Evolutionary conservation across 2,329 filamentous ascomycete species (phyloP).

Genomic region (Dothideomycetes sp.): DNA sequence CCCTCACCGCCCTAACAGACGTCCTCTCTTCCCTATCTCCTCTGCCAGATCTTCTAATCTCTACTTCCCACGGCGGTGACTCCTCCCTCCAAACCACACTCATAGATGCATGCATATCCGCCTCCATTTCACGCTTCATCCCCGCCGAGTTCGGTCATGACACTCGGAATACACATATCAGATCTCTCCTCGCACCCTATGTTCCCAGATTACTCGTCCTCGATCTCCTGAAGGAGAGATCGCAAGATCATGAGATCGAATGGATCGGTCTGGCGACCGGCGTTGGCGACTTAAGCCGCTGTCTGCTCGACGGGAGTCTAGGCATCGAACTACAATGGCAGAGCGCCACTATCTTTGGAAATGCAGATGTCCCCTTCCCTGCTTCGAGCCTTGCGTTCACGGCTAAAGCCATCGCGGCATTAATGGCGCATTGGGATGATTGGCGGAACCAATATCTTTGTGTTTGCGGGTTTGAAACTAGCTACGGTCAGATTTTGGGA

Average conservation of each 20-base stretch:
- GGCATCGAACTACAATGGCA: slow-evolving; percentile 29
- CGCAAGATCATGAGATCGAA: slow-evolving; percentile 14
- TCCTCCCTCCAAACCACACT: slow-evolving; percentile 12
- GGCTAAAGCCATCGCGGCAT: slow-evolving; percentile 17
- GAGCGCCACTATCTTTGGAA: slow-evolving; percentile 26
- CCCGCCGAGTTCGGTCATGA: slow-evolving; percentile 18
- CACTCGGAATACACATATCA: slow-evolving; percentile 19
- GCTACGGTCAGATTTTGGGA: slow-evolving; percentile 21
- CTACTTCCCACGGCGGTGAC: not conserved
- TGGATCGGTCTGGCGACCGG: slow-evolving; percentile 26
- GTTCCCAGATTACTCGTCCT: slow-evolving; percentile 20
- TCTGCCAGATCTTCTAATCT: not conserved
- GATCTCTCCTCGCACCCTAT: slow-evolving; percentile 19
- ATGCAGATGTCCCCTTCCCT: slow-evolving; percentile 23
- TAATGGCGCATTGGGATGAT: slow-evolving; percentile 21
- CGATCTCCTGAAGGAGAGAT: slow-evolving; percentile 15
- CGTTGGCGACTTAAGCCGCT: slow-evolving; percentile 19
- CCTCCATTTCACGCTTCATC: slow-evolving; percentile 13
- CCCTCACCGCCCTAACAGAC: not conserved
- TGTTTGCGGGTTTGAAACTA: slow-evolving; percentile 20
- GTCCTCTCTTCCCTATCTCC: not conserved
- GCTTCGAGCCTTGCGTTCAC: slow-evolving; percentile 23
- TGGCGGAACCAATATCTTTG: slow-evolving; percentile 26
- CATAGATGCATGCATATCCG: slow-evolving; percentile 14
- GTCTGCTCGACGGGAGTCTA: slow-evolving; percentile 22